Base-by-base conservation (phyloP, 495 filamentous ascomycete genomes). In the Aspergillus taichungensis region DNA sequence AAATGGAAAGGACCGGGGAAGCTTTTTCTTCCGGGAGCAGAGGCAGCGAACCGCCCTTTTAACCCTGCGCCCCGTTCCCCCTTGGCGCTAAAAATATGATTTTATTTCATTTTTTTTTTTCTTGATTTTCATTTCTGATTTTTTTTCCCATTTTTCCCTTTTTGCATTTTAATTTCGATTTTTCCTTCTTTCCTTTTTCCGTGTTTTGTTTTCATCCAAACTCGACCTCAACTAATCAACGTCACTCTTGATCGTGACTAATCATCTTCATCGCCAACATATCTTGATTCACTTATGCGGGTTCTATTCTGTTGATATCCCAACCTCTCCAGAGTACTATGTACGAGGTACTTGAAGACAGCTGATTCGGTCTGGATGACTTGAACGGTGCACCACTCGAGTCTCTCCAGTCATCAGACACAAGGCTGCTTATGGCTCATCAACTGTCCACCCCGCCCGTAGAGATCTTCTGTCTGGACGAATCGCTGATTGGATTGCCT, bases 181-280 rank as follows among this genome's bases (percentile, higher is more conserved):
- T 46, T 45, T 54, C 53, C 37, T 40, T 43, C 37, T 53, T 56
- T 56, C 51, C 55, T 54, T 50, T 30, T 47, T 34, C 12, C 32
- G 32, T 52, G 41, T 58, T 60, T 53, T 40, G 31, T 55, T 52
- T 46, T 36, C 27, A 34, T 36, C 37, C 40, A 44, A 2, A 11
- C 11, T 5, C 10, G 8, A 34, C 12, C 6, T 28, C 14, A 39
- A 5, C 34, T 14, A 8, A n/a, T 13, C 14, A 27, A 13, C 8
- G 12, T 5, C 32, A 18, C 13, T 35, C 32, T 24, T 24, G 13
- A 33, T 35, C 27, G 12, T 33, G 12, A 6, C 9, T 27, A 18
- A 24, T 24, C 18, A 24, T 24, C 18, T 24, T 24, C 18, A 24
- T 24, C 18, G 1, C 4, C 18, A 24, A n/a, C n/a, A n/a, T n/a